A percentile compares a stretch with the other conserved stretches of the same genome.
Conservation (phyloP, 495 filamentous ascomycete genomes). For the Lophium mytilinum region DNA sequence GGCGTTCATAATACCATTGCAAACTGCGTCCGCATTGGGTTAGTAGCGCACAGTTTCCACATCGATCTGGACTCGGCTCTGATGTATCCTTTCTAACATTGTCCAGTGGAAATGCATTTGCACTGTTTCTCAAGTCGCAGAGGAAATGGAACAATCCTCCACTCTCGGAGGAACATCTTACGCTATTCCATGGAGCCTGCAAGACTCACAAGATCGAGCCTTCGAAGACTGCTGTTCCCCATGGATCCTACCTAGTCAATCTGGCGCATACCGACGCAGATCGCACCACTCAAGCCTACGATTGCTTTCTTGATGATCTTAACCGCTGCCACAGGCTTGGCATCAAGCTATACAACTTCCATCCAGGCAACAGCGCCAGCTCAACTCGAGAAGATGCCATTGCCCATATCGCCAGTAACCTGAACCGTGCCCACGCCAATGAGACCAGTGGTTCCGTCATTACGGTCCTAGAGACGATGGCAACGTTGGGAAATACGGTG, state of each 20-base stretch:
- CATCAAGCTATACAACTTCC: conserved; percentile 92
- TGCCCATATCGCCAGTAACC: conserved; percentile 61
- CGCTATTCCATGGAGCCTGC: conserved; percentile 59
- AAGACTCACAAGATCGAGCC: conserved; percentile 65
- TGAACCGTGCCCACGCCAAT: conserved; percentile 67
- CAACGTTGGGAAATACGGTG: conserved; percentile 72
- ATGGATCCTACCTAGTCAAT: conserved; percentile 95
- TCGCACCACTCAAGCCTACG: conserved; percentile 82
- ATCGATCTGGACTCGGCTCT: not conserved
- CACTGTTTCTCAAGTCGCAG: conserved; percentile 91
- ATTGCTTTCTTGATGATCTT: conserved; percentile 80
- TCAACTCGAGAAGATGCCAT: conserved; percentile 60
- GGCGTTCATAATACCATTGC: conserved; percentile 82
- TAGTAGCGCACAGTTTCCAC: conserved; percentile 2
- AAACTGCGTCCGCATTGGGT: conserved; percentile 72
- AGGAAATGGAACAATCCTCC: conserved; percentile 88
- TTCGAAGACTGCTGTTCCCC: conserved; percentile 57
- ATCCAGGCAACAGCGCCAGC: conserved; percentile 74
- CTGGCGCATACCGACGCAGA: conserved; percentile 71
- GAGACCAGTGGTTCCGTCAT: conserved; percentile 60
- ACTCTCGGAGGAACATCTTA: conserved; percentile 55
- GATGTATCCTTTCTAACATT: conserved; percentile 9
- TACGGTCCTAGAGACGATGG: conserved; percentile 92
- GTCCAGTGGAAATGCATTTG: conserved; percentile 75
- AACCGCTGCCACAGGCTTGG: conserved; percentile 79